Percentiles rank a stretch among this genome's conserved stretches.
Evolutionary conservation across 1,139 yeast species (phyloP).

Genomic region (Torulaspora pretoriensis): DNA sequence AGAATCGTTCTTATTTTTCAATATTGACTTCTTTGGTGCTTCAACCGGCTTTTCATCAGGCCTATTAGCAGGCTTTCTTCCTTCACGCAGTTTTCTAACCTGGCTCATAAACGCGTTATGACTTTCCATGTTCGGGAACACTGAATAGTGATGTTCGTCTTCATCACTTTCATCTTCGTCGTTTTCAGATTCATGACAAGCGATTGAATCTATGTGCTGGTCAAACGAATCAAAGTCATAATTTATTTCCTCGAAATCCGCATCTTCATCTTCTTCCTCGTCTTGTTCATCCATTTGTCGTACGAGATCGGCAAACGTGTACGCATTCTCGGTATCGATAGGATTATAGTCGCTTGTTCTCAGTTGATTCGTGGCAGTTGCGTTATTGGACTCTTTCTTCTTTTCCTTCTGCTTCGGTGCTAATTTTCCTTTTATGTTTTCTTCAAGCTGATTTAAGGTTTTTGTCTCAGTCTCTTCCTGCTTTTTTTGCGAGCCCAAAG

Average conservation of each 20-base stretch:
- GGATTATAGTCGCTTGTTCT: constrained; percentile 16
- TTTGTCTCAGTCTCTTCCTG: background rate
- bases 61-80: constrained; percentile 3
- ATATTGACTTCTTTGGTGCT: constrained; percentile 20
- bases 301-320: constrained; percentile 35
- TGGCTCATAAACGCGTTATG: constrained; percentile 33
- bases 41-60: background rate
- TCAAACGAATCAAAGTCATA: constrained; percentile 39
- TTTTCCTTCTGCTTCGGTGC: background rate
- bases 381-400: too few relatives aligned
- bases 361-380: too few relatives aligned
- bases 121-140: constrained; percentile 29
- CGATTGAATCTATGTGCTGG: constrained; percentile 39
- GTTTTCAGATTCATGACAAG: constrained; percentile 36
- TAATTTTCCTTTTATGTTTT: constrained; percentile 21
- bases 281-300: constrained; percentile 37
- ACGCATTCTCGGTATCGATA: constrained; percentile 50
- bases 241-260: constrained; percentile 39
- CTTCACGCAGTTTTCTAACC: constrained; percentile 27
- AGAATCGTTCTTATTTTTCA: constrained; percentile 14
- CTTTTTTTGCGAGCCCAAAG: background rate
- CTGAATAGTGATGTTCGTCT: constrained; percentile 8
- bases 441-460: constrained; percentile 15
- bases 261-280: constrained; percentile 38
- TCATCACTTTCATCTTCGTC: constrained; percentile 20